phyloP scores from a whole-genome alignment of 2,329 filamentous ascomycete genomes.

The Fusarium nurragi region DNA sequence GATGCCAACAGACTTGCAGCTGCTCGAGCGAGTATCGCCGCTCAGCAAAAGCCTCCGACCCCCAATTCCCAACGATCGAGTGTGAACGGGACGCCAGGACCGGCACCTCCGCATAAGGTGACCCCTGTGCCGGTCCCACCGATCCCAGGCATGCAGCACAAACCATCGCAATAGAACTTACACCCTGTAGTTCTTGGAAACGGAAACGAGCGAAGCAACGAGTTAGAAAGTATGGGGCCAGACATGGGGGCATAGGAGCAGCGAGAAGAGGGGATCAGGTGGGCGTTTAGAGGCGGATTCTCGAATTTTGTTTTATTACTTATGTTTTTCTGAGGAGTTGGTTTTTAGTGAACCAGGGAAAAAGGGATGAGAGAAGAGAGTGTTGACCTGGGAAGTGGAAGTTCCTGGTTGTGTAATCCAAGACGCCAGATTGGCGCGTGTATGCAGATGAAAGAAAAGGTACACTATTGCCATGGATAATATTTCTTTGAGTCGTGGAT shows the following conservation, averaged over 20 bases:
- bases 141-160: slow-evolving; percentile 52
- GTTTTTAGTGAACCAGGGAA: slow-evolving; percentile 29
- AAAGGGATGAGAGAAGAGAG: slow-evolving; percentile 21
- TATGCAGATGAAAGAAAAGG: slow-evolving; percentile 33
- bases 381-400: slow-evolving; percentile 20
- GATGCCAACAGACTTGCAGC: slow-evolving; percentile 48
- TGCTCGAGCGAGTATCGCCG: slow-evolving; percentile 50
- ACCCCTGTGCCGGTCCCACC: slow-evolving; percentile 57
- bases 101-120: slow-evolving; percentile 53
- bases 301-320: slow-evolving; percentile 34
- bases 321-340: slow-evolving; percentile 32
- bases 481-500: not conserved
- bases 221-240: not conserved
- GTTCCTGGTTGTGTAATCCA: slow-evolving; percentile 35
- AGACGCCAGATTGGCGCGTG: slow-evolving; percentile 32
- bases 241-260: slow-evolving; percentile 3
- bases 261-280: slow-evolving; percentile 15
- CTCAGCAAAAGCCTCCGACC: slow-evolving; percentile 52
- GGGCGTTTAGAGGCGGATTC: slow-evolving; percentile 44
- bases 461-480: slow-evolving; percentile 18
- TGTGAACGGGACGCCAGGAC: slow-evolving; percentile 50
- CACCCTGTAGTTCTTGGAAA: slow-evolving; percentile 10
- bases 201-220: slow-evolving; percentile 7
- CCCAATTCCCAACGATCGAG: slow-evolving; percentile 45
- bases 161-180: slow-evolving; percentile 37